Evolutionary conservation across 495 filamentous ascomycete genomes (phyloP), one percentile per base, ranked within the genome.

Genomic region (Penicillium soppii): DNA sequence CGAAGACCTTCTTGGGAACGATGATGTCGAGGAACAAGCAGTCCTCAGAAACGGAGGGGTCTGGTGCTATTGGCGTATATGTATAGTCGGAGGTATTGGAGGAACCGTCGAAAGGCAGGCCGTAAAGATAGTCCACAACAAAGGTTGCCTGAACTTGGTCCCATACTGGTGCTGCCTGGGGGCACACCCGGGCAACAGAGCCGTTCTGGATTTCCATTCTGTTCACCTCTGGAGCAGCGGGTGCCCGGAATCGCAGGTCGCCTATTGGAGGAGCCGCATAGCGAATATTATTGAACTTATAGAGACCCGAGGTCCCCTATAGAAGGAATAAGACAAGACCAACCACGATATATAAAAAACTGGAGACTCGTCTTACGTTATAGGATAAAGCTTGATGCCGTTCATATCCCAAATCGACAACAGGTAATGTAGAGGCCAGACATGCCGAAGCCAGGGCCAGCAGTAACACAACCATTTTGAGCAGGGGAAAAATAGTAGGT

Each of bases 201-300:
- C 80, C 81, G 30, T 66, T 68, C 40, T 81, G 69, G 17, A 83
- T 58, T 0, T 58, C 49, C 10, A 64, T 49, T 22, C 69, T 64
- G 43, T 70, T 67, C 17, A 45, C 15, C 8, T 57, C 49, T 0
- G 81, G 80, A 16, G 68, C 61, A 5, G 64, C 37, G 0, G 81
- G 80, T 5, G 75, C 70, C 16, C 64, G 62, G 53, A 82, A 84
- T 12, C 82, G 69, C 4, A 80, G 59, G 35, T 78, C 59, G 12
- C 76, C 79, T 7, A 77, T 21, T 9, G 82, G 82, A 8, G 81
- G 78, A 15, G 75, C 75, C 6, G 78, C 81, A 62, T 80, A 86
- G 21, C 80, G 75, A 54, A 86, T 83, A 46, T 84, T 83, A 29
- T 65, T 72, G 66, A 84, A 85, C 48, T 79, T 82, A 52, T 82